Conservation (phyloP, 31 red algal genomes). For the Odonthalia washingtoniensis region DNA sequence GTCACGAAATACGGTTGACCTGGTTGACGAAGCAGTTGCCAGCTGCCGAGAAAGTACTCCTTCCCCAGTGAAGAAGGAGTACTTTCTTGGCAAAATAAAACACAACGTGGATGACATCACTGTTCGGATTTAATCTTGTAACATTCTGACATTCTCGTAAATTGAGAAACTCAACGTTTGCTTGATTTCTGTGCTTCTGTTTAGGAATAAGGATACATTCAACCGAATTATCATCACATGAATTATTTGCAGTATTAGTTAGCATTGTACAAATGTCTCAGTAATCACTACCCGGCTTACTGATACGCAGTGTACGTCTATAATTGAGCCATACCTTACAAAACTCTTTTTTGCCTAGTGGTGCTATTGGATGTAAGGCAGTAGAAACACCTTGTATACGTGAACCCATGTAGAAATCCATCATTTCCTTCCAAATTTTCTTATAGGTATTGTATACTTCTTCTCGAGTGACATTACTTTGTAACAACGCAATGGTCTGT, state of each 20-base stretch:
- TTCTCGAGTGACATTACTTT: neutral
- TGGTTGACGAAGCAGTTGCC: neutral
- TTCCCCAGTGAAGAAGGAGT: neutral
- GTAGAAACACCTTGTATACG: neutral
- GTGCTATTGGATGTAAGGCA: neutral
- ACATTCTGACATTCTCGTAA: neutral
- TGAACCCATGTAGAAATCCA: neutral
- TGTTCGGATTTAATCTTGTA: neutral
- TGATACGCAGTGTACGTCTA: conserved; percentile 1
- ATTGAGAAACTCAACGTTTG: neutral
- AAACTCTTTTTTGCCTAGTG: neutral
- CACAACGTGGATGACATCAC: neutral
- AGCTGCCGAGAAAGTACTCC: too few species aligned
- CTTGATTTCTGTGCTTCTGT: neutral
- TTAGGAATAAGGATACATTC: neutral
- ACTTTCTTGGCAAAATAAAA: conserved; percentile 19
- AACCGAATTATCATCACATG: neutral
- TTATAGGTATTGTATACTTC: conserved; percentile 10
- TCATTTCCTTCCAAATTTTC: neutral
- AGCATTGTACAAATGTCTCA: conserved; percentile 27
- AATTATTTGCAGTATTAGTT: neutral
- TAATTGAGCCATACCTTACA: conserved; percentile 16
- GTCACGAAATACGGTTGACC: conserved; percentile 14
- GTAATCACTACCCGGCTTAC: conserved; percentile 10
- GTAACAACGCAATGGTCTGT: conserved; percentile 15